These are phyloP conservation scores for Ceratocystis smalleyi DNA, from an alignment of 2,329 filamentous ascomycete genomes.

Conservation along the genomic window DNA sequence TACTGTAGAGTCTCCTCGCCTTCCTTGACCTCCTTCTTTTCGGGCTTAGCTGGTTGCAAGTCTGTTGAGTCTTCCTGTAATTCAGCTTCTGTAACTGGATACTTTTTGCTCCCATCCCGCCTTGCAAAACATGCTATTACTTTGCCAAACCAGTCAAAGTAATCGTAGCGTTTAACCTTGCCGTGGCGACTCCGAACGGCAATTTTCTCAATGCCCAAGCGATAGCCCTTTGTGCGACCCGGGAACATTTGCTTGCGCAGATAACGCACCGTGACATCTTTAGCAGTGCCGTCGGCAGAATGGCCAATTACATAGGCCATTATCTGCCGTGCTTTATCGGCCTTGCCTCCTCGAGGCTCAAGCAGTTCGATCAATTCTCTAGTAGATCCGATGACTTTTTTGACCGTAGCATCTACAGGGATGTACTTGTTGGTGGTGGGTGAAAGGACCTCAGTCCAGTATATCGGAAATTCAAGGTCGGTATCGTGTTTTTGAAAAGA, in stretches of 20 bases:
- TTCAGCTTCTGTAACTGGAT: conserved; percentile 54
- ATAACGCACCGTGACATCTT: conserved; percentile 88
- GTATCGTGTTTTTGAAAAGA: conserved; percentile 45
- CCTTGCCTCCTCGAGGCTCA: conserved; percentile 68
- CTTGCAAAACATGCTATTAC: conserved; percentile 58
- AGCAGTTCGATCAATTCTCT: conserved; percentile 58
- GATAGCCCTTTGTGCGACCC: conserved; percentile 74
- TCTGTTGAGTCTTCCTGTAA: conserved; percentile 65
- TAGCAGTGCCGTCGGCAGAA: conserved; percentile 71
- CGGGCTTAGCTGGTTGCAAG: conserved; percentile 54
- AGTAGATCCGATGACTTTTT: conserved; percentile 52
- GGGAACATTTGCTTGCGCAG: conserved; percentile 67
- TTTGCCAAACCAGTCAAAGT: conserved; percentile 77
- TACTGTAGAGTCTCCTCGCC: conserved; percentile 73
- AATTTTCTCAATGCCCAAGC: conserved; percentile 65
- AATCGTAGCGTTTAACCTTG: conserved; percentile 59
- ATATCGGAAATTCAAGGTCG: conserved; percentile 70
- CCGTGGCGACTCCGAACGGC: conserved; percentile 63
- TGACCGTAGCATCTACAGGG: conserved; percentile 61
- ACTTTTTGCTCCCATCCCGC: conserved; percentile 27
- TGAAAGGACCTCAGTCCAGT: conserved; percentile 85
- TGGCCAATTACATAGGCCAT: conserved; percentile 80
- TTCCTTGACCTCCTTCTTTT: conserved; percentile 58
- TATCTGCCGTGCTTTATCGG: conserved; percentile 74
- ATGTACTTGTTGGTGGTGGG: conserved; percentile 65